Evolutionary conservation across 208 protist genomes (phyloP), one percentile per base, ranked within the genome.

Genomic region (Leishmania turanica): DNA sequence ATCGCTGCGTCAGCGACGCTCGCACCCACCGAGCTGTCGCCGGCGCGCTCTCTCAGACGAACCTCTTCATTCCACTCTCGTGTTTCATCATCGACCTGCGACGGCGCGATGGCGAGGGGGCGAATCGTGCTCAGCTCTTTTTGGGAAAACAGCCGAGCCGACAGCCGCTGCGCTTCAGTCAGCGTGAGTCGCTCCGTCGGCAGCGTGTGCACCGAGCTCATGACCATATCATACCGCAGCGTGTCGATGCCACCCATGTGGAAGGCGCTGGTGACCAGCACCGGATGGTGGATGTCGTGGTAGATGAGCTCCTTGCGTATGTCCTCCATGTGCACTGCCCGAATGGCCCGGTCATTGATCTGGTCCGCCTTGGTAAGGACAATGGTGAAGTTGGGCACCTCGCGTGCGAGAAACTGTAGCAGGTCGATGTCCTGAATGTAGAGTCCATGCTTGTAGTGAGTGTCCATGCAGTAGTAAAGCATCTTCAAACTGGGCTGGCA

Each of bases 401-500:
- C 95, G 40, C 88, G 86, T 9, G 87, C 76, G 51, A 97, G 87
- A 81, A 97, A 97, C 37, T 86, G 85, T 19, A 97, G 87, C n/a
- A 96, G 89, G 85, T 97, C 95, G 70, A 96, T 88, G 74, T 97
- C 95, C 79, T 96, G 95, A 13, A 96, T 75, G 80, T 96, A 97
- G 15, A 97, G 75, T 8, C 95, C 95, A 70, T 96, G 79, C 70
- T 92, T 94, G 82, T 94, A 95, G 81, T 96, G 88, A n/a, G 95
- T 92, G 81, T 97, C 95, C 91, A 97, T 94, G 87, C 92, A 96
- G 82, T 97, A 97, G 86, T 97, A 97, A 1, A 97, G 79, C 95
- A 97, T 97, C 80, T 97, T 97, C 17, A 97, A 79, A 68, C 85
- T 95, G 8, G 94, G 94, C 77, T 95, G 91, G 62, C 78, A 95